Evolutionary conservation across 371 early-diverging fungal genomes (phyloP).

Genomic region (Nematocida sp.): DNA sequence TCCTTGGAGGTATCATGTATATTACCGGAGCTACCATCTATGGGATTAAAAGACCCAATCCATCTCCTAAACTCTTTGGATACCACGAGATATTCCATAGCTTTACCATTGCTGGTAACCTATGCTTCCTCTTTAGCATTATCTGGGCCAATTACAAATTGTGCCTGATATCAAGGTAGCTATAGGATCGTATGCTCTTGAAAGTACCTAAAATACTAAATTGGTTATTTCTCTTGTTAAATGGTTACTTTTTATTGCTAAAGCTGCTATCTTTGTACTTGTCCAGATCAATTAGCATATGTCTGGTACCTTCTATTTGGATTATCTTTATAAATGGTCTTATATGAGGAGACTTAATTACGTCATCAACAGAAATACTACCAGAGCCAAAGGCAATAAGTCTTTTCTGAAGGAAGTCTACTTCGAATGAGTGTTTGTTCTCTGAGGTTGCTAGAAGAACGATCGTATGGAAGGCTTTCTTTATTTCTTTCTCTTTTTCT

Average conservation of each 20-base stretch:
- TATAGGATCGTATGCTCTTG: not conserved
- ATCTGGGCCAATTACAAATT: conserved; percentile 43
- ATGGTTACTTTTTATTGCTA: not conserved
- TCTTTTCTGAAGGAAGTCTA: conserved; percentile 4
- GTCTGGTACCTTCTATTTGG: not conserved
- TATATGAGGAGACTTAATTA: conserved; percentile 1
- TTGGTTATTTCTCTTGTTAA: not conserved
- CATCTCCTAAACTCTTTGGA: conserved; percentile 62
- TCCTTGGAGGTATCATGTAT: conserved; percentile 62
- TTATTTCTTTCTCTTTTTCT: conserved; percentile 53
- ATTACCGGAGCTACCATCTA: conserved; percentile 63
- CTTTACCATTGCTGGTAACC: conserved; percentile 62
- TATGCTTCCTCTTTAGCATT: conserved; percentile 62
- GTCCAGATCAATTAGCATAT: conserved; percentile 8
- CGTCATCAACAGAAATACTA: conserved; percentile 4
- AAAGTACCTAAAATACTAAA: not conserved
- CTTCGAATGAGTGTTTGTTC: conserved; percentile 25
- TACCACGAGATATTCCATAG: conserved; percentile 65
- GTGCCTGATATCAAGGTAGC: too few relatives aligned
- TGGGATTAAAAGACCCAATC: conserved; percentile 62
- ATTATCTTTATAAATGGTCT: not conserved
- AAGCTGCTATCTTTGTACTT: not conserved
- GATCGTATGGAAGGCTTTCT: conserved; percentile 25
- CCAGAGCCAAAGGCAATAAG: not conserved
- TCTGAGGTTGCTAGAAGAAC: not conserved